These are phyloP conservation scores for Perilla frutescens DNA, from an alignment of 257 asterid species.

Conservation along the genomic window DNA sequence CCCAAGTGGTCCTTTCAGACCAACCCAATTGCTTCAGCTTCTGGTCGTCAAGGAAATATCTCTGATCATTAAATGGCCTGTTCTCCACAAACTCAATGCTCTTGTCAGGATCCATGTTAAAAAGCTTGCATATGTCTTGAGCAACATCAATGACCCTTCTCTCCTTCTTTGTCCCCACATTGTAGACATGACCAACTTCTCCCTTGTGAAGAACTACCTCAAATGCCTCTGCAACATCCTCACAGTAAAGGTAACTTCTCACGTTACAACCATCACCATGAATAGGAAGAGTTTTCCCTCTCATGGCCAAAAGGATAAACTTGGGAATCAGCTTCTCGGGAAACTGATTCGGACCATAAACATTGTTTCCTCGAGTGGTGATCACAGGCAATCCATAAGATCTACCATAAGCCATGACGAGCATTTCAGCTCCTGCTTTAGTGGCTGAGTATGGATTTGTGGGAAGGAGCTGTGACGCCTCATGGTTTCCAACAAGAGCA, in stretches of 20 bases:
- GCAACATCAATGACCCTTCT: conserved; percentile 71
- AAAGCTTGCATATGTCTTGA: conserved; percentile 59
- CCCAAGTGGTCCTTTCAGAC: conserved; percentile 68
- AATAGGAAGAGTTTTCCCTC: conserved; percentile 66
- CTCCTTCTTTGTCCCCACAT: conserved; percentile 70
- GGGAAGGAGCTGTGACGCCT: conserved; percentile 72
- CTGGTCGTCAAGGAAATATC: conserved; percentile 72
- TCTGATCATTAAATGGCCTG: conserved; percentile 79
- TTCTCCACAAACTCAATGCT: conserved; percentile 70
- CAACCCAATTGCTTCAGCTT: conserved; percentile 70
- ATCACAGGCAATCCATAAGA: conserved; percentile 75
- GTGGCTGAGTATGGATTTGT: conserved; percentile 76
- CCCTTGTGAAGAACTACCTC: conserved; percentile 70
- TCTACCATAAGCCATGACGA: conserved; percentile 76
- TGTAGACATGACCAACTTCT: conserved; percentile 74
- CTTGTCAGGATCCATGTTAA: conserved; percentile 55
- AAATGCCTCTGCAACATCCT: conserved; percentile 81
- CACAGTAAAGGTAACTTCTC: conserved; percentile 72
- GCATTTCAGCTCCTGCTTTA: conserved; percentile 82
- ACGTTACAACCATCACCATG: conserved; percentile 77
- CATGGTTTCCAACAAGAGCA: conserved; percentile 74
- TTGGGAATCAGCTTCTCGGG: conserved; percentile 79
- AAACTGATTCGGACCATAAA: conserved; percentile 74
- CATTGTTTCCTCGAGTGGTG: conserved; percentile 75
- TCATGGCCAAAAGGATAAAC: conserved; percentile 72